Evolutionary conservation across 768 basidiomycete species (phyloP), one percentile per base, ranked within the genome.

Genomic region (Lactarius tabidus): DNA sequence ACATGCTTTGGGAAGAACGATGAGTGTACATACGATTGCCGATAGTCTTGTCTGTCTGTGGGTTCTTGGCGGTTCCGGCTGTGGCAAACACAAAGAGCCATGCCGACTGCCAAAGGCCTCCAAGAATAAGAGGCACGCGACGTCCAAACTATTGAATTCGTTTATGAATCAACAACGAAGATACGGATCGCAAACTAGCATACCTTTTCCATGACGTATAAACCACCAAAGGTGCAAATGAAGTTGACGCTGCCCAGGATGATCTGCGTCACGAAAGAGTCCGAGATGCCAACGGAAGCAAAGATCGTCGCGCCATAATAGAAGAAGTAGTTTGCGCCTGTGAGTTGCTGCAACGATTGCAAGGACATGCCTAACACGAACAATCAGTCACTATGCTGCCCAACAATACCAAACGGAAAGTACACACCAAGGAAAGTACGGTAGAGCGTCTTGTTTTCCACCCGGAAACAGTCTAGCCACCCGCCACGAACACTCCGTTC

Each of bases 241-340:
- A 90, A 88, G 74, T 90, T 89, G 72, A 90, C 87, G 4, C 81
- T 82, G 43, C 89, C 88, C 48, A 91, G 78, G 69, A 92, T 90
- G 68, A 90, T 87, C 69, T 92, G 90, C 1, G 85, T 85, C 56
- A 89, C 77, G 71, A 82, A 90, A 28, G 84, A 83, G 73, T 91
- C 87, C 9, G 73, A 57, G 67, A 90, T 82, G 29, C 89, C 89
- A 28, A 91, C 89, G 10, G 84, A 80, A 59, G 78, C 70, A 77
- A 91, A 89, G 61, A 89, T 77, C 0, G 87, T 87, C 1, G 88
- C 86, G 38, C 80, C 80, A 64, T 79, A 78, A 72, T 88, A 88
- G 76, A 86, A 86, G 76, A 87, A 87, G 72, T 85, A 87, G 73
- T 87, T 87, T 4, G 85, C 85, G 26, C 86, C 85, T 0, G 86